Base-by-base conservation (phyloP, 495 filamentous ascomycete species). In the Penicillium egyptiacum region DNA sequence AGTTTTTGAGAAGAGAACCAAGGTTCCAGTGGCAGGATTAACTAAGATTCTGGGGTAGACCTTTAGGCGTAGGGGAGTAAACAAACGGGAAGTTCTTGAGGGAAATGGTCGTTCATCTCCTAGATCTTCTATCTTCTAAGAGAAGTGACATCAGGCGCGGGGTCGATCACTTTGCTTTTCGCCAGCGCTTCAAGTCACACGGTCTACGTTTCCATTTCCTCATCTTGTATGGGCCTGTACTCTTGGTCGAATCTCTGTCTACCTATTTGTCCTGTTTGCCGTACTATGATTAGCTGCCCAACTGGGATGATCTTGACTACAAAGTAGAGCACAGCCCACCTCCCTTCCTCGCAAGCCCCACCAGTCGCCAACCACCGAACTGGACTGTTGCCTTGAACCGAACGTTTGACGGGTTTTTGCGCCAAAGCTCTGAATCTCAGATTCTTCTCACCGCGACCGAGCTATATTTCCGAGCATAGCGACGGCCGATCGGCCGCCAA, bases 61-160 rank as follows among this genome's bases (percentile, higher is more conserved):
- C 14, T 17, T 14, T 0, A 16, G 10, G 3, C 28, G 5, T 9
- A 4, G 3, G 7, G n/a, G 1, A 37, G 22, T 26, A 40, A 41
- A 41, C 16, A 52, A 52, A 12, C 8, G 17, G 2, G 16, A 8
- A 17, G 16, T 11, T n/a, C 14, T n/a, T 28, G n/a, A 46, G 30
- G 11, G 23, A 10, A 17, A 28, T 20, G 25, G 41, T 43, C 16
- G 17, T 26, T n/a, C 14, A 46, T 22, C 40, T 42, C 7, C 37
- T 11, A 12, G 14, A 7, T 46, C 7, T 0, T 28, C 20, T 7
- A 1, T 26, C 11, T 4, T 22, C 3, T 17, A 16, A n/a, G 5
- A 7, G 14, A 35, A 53, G 57, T 65, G 63, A 65, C 63, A 65
- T 65, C 63, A 65, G 62, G 25, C 49, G 61, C 53, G 59, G 58